phyloP scores from a whole-genome alignment of 129 eudicot genomes.

The Flaveria robusta region DNA sequence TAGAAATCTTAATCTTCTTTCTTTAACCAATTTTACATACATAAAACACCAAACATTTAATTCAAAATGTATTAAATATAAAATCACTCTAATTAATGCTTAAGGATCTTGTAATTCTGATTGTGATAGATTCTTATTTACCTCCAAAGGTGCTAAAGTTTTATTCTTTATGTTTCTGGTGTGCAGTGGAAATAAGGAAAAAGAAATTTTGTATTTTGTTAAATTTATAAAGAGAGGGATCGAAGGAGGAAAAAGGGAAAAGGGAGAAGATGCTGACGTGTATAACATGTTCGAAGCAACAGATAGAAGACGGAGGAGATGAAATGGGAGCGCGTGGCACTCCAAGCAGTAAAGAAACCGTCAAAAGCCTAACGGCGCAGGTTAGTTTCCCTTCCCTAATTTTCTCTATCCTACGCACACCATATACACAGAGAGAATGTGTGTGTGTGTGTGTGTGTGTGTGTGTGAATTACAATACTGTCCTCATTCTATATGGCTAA shows the following conservation, averaged over 20 bases:
- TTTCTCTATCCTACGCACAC: background rate
- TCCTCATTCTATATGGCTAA: slow-evolving; percentile 34
- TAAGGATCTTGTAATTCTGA: background rate
- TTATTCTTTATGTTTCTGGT: slow-evolving; percentile 27
- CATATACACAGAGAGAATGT: background rate
- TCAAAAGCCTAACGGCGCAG: slow-evolving; percentile 88
- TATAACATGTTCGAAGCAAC: slow-evolving; percentile 71
- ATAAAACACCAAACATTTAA: background rate
- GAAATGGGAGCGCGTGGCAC: slow-evolving; percentile 70
- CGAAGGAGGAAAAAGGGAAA: background rate
- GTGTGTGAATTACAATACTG: slow-evolving; percentile 10
- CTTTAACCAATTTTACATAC: background rate
- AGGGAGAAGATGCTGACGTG: slow-evolving; percentile 66
- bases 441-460: background rate
- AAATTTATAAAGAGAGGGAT: slow-evolving; percentile 12
- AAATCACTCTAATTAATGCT: slow-evolving; percentile 5
- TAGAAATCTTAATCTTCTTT: background rate
- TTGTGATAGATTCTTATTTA: background rate
- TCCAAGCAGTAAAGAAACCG: slow-evolving; percentile 67
- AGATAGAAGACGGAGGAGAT: slow-evolving; percentile 56
- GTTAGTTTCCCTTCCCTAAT: slow-evolving; percentile 43
- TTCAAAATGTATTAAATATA: background rate
- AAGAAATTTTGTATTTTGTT: slow-evolving; percentile 25
- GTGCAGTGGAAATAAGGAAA: slow-evolving; percentile 31
- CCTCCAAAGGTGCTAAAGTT: slow-evolving; percentile 38